These are phyloP conservation scores for Diaporthe sp. DNA, from an alignment of 2,329 filamentous ascomycete genomes.

Conservation along the genomic window DNA sequence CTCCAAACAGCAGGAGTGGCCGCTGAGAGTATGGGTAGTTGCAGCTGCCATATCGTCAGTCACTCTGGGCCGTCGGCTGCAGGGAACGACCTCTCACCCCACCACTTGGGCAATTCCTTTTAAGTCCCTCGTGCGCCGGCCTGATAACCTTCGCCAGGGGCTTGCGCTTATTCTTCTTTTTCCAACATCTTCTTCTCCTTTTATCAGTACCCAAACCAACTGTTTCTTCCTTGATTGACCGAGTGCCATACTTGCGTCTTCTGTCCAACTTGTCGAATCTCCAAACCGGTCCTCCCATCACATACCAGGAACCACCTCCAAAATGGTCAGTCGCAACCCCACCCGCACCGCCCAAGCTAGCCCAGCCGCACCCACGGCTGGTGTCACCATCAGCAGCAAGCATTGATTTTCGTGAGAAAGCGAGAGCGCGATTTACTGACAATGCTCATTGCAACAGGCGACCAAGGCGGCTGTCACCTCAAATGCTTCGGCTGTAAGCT, in stretches of 20 bases:
- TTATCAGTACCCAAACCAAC: not conserved
- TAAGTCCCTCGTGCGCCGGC: constrained; percentile 25
- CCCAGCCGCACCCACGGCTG: not conserved
- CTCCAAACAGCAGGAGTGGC: not conserved
- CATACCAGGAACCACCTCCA: constrained; percentile 4
- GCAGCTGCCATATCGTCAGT: constrained; percentile 1
- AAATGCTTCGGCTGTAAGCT: constrained; percentile 27
- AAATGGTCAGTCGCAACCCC: constrained; percentile 23
- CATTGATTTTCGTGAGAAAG: not conserved
- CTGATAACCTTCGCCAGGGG: constrained; percentile 14
- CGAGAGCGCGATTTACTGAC: constrained; percentile 20
- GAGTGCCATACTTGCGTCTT: not conserved
- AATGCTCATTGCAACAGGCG: constrained; percentile 9
- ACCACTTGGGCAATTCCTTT: constrained; percentile 23
- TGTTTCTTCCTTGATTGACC: constrained; percentile 14
- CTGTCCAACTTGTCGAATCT: not conserved
- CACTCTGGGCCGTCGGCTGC: not conserved
- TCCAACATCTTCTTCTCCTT: constrained; percentile 9
- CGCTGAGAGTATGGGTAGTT: not conserved
- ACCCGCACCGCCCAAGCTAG: not conserved
- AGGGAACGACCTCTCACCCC: constrained; percentile 15
- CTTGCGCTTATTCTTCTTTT: constrained; percentile 16
- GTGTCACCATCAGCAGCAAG: constrained; percentile 11
- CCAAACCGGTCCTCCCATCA: not conserved
- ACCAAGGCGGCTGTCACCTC: constrained; percentile 27